Base-by-base conservation (phyloP, 176 grass and related monocot genomes). In the Rhynchospora pubera region DNA sequence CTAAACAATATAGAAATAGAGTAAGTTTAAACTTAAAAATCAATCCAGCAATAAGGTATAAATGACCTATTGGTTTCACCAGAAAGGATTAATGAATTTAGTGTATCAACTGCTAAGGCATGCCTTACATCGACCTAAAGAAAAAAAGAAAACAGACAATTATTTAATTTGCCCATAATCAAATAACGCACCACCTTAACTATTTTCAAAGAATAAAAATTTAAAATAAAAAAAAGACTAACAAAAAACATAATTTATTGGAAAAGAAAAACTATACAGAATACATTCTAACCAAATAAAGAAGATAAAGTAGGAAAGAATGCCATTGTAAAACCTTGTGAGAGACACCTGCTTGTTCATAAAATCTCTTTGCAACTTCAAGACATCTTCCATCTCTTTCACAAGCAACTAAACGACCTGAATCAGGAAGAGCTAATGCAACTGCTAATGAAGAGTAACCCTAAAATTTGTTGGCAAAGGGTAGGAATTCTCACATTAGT, bases 361-460 rank as follows among this genome's bases (percentile, higher is more conserved):
- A 98, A 90, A 92, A 98, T 79, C 87, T 94, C 61, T 88, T 94
- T 22, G 95, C 90, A 84, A 98, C 77, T 91, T 92, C 87, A 82
- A 98, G 83, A 60, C 84, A 94, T 88, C 77, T 90, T 77, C 39
- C 87, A 72, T 98, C 95, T 85, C 92, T 91, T 84, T 98, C 95
- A 85, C 95, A 98, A 89, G 95, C 95, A 89, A 98, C 84, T 83
- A 98, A 88, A 58, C 10, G 56, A 72, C 95, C 92, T 63, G 90
- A 92, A 84, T 94, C 92, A 74, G 95, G 95, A 57, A 98, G 92
- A 24, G 84, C 87, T 79, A 98, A 72, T 84, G 95, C 95, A 47
- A 98, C 75, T 77, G 95, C 90, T 85, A 98, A 84, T 34, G 95
- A 98, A 7, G 95, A 98, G 88, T 98, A 98, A 39, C 95, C 95